Conservation (phyloP, 768 basidiomycete genomes). For the Mycena haematopus region DNA sequence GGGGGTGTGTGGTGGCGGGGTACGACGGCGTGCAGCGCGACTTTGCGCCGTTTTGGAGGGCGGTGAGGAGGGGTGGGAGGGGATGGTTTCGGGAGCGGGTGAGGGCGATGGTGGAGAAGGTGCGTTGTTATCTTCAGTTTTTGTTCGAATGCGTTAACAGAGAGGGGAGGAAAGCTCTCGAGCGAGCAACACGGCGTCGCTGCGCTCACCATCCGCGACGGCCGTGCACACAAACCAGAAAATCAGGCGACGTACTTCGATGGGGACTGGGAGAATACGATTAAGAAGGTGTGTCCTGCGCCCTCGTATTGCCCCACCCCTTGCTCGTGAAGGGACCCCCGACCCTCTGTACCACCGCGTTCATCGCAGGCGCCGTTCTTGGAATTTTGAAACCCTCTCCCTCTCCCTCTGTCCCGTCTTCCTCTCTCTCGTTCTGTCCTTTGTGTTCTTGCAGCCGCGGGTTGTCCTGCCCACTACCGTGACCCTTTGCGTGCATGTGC, state of each 20-base stretch:
- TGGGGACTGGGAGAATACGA: slow-evolving; percentile 21
- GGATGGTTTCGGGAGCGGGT: slow-evolving; percentile 27
- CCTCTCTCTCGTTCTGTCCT: too few relatives aligned
- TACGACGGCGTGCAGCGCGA: too few relatives aligned
- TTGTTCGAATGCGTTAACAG: neutral
- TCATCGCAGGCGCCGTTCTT: too few relatives aligned
- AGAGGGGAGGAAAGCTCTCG: neutral
- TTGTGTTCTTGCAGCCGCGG: too few relatives aligned
- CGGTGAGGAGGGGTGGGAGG: slow-evolving; percentile 1
- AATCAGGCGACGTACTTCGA: neutral
- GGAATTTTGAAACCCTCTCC: too few relatives aligned
- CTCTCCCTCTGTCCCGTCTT: too few relatives aligned
- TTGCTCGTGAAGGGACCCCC: too few relatives aligned
- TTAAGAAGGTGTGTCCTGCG: slow-evolving; percentile 14
- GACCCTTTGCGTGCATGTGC: too few relatives aligned
- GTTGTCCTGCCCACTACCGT: too few relatives aligned
- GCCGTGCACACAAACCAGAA: neutral
- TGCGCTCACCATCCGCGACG: neutral
- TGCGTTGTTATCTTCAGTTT: neutral
- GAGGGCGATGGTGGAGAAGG: neutral
- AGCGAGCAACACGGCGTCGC: neutral
- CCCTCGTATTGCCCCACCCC: too few relatives aligned
- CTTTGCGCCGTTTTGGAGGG: slow-evolving; percentile 26
- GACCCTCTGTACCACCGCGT: too few relatives aligned
- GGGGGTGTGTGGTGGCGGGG: too few relatives aligned